A percentile compares a stretch with the other conserved stretches of the same genome.
Evolutionary conservation across 768 basidiomycete species (phyloP).

Genomic region (Termitomyces sp.): DNA sequence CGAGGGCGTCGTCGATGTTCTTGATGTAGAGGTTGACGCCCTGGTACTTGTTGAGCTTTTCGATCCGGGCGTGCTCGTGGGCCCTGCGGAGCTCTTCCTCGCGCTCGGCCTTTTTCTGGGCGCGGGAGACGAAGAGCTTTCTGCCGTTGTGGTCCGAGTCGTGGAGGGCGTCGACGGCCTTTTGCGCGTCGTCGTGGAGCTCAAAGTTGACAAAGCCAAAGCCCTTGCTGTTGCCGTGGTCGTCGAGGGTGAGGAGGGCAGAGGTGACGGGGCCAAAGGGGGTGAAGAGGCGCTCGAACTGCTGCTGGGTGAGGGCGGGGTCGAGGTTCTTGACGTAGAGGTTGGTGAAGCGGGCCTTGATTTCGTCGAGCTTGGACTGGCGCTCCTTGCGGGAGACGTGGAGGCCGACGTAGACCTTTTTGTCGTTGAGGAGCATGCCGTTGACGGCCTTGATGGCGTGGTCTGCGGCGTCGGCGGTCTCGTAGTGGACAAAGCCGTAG

Average conservation of each 20-base stretch:
- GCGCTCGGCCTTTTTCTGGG: conserved; percentile 97
- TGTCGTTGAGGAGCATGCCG: conserved; percentile 98
- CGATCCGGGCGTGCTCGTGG: conserved; percentile 94
- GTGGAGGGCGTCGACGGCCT: conserved; percentile 85
- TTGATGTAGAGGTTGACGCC: conserved; percentile 99
- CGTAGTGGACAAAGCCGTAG: conserved; percentile 99
- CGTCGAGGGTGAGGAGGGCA: conserved; percentile 77
- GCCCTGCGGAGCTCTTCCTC: conserved; percentile 92
- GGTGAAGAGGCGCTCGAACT: conserved; percentile 78
- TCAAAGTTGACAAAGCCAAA: conserved; percentile 99
- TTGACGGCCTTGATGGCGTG: conserved; percentile 98
- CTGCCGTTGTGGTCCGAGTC: conserved; percentile 80
- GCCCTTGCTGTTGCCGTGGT: conserved; percentile 89
- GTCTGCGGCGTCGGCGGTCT: conserved; percentile 94
- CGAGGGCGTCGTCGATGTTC: conserved; percentile 97
- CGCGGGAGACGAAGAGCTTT: conserved; percentile 93
- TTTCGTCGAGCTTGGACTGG: conserved; percentile 97
- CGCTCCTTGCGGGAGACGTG: conserved; percentile 99
- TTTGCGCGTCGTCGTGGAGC: conserved; percentile 84
- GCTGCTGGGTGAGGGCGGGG: conserved; percentile 72
- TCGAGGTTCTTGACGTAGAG: conserved; percentile 98
- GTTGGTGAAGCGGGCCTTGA: conserved; percentile 97
- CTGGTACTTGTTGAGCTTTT: conserved; percentile 97
- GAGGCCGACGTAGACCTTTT: conserved; percentile 97
- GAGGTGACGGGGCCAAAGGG: conserved; percentile 83